phyloP scores from a whole-genome alignment of 371 early-diverging fungal genomes.

The Mortierella sp. region DNA sequence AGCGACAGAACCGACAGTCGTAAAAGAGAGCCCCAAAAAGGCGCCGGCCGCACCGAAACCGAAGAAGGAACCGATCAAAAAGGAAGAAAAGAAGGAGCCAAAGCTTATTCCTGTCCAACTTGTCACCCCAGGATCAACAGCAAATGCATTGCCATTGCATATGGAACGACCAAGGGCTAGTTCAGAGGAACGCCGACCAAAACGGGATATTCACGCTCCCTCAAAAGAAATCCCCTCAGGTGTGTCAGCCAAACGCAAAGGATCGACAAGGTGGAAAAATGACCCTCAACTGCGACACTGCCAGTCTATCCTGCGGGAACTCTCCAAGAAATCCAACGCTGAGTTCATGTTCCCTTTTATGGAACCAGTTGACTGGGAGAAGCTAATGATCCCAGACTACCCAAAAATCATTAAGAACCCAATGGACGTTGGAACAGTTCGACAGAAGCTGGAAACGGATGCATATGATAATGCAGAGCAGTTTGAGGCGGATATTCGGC shows the following conservation, averaged over 20 bases:
- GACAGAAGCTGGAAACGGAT: slow-evolving; percentile 83
- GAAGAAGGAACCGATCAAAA: slow-evolving; percentile 47
- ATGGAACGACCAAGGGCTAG: slow-evolving; percentile 28
- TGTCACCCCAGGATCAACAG: slow-evolving; percentile 41
- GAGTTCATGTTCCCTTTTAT: slow-evolving; percentile 86
- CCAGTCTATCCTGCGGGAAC: slow-evolving; percentile 76
- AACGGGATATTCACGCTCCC: slow-evolving; percentile 82
- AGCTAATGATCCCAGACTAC: slow-evolving; percentile 95
- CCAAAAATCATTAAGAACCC: slow-evolving; percentile 94
- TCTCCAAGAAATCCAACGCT: slow-evolving; percentile 80
- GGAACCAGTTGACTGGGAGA: slow-evolving; percentile 94
- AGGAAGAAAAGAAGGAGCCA: slow-evolving; percentile 31
- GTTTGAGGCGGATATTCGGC: slow-evolving; percentile 88
- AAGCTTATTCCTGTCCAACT: slow-evolving; percentile 34
- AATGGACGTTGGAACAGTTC: slow-evolving; percentile 98
- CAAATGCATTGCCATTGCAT: background rate
- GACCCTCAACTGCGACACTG: slow-evolving; percentile 81
- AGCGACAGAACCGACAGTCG: slow-evolving; percentile 6
- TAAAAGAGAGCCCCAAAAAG: slow-evolving; percentile 40
- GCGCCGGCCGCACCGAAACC: slow-evolving; percentile 30
- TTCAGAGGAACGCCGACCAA: slow-evolving; percentile 73
- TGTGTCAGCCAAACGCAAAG: slow-evolving; percentile 56
- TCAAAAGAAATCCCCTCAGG: slow-evolving; percentile 48
- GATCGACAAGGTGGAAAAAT: slow-evolving; percentile 67
- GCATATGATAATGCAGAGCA: slow-evolving; percentile 80